Evolutionary conservation across 164 flowering plant species (phyloP), one percentile per base, ranked within the genome.

Genomic region (Cinnamomum chago): DNA sequence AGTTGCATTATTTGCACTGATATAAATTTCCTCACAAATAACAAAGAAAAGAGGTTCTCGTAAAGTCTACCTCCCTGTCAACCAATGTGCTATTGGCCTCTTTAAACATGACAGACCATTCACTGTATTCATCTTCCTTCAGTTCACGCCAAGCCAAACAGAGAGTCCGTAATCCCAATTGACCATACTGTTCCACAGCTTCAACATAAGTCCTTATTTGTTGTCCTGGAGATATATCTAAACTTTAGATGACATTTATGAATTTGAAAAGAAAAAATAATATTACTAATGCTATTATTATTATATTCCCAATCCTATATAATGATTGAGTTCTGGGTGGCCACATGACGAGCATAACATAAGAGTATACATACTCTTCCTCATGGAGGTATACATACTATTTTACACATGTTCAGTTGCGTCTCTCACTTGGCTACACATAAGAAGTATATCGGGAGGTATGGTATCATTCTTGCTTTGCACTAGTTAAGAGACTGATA

Each of bases 141-240:
- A 96, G 75, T 78, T 96, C 97, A 76, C 99, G 95, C 94, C 95
- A 94, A 69, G 97, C 99, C 82, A 96, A 80, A 85, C 98, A 92
- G 76, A 96, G 84, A 23, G 98, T 94, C 20, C 98, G 92, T 67
- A 96, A 80, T 55, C 99, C 99, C 76, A 91, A 76, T 80, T 96
- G 97, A 71, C 93, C 79, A 90, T 94, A 96, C 40, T 92, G 97
- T 65, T 96, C 99, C 50, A 92, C 97, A 71, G 98, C 97, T 85
- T 92, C 99, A 72, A 82, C 64, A 78, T 86, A 87, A 28, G 77
- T 83, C 80, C 92, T 84, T 73, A 85, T 87, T 77, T 88, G 91
- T 80, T 90, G 97, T 35, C 98, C 99, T 96, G 87, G 28, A 81
- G 72, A 65, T 73, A 70, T 40, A 74, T 70, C 30, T 50, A 13